These are phyloP conservation scores for Paulownia fortunei DNA, from an alignment of 257 asterid genomes.

Conservation along the genomic window DNA sequence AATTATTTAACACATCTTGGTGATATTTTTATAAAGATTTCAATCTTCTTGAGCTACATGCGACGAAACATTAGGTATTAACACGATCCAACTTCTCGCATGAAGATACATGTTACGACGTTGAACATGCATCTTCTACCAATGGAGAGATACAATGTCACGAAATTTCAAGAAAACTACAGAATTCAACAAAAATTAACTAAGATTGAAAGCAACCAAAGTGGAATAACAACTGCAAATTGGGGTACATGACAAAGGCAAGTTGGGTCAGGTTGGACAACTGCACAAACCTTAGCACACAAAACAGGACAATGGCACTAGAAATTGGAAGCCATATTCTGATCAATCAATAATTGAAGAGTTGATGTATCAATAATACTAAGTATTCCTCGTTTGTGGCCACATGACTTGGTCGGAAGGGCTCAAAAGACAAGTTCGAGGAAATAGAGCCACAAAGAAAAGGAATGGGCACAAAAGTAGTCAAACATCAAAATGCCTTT, in stretches of 20 bases:
- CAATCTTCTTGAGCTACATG: neutral
- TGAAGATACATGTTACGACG: neutral
- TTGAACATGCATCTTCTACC: neutral
- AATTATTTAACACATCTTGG: neutral
- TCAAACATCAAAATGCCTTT: constrained; percentile 21
- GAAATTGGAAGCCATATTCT: neutral
- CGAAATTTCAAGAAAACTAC: neutral
- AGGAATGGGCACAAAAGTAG: neutral
- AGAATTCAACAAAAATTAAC: neutral
- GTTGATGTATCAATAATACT: neutral
- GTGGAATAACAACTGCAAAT: neutral
- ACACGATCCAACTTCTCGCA: too few relatives aligned
- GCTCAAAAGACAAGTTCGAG: constrained; percentile 5
- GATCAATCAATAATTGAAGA: constrained; percentile 8
- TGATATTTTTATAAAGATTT: neutral
- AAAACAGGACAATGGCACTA: constrained; percentile 8
- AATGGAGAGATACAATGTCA: neutral
- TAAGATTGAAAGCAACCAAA: neutral
- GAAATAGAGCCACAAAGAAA: neutral
- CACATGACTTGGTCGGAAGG: constrained; percentile 31
- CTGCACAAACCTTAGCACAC: neutral
- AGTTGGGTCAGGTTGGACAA: constrained; percentile 6
- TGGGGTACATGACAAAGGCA: constrained; percentile 13
- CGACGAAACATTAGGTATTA: neutral
- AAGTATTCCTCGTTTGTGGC: neutral